phyloP scores from a whole-genome alignment of 306 rosid species.

The Quercus gilva region DNA sequence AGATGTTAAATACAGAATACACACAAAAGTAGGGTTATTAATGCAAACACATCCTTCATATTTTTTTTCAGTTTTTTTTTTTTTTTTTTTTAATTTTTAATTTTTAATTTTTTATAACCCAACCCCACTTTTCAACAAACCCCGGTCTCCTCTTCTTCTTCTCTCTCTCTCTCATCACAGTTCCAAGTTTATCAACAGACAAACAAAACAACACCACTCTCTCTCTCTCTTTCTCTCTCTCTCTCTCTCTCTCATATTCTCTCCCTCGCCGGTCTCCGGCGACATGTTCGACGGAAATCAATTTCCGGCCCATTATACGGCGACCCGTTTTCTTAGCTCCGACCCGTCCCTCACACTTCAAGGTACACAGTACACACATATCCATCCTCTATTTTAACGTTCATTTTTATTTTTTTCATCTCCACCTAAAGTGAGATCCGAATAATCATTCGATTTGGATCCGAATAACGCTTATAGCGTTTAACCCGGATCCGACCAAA shows the following conservation, averaged over 20 bases:
- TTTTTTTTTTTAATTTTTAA: too few species aligned
- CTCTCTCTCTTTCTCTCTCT: not conserved
- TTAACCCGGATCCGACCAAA: slow-evolving; percentile 39
- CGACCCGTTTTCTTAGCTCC: slow-evolving; percentile 41
- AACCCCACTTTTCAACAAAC: not conserved
- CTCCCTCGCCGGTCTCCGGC: slow-evolving; percentile 33
- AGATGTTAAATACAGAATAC: not conserved
- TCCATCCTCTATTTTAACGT: slow-evolving; percentile 11
- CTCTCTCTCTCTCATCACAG: slow-evolving; percentile 1
- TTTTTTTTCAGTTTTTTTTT: not conserved
- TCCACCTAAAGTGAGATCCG: slow-evolving; percentile 12
- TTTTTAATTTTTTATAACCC: not conserved
- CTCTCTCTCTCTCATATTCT: not conserved
- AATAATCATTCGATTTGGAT: slow-evolving; percentile 18
- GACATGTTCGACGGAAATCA: slow-evolving; percentile 33
- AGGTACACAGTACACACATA: slow-evolving; percentile 29
- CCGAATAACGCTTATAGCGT: slow-evolving; percentile 21
- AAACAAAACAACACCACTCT: not conserved
- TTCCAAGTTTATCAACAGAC: not conserved
- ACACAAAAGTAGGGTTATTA: slow-evolving; percentile 12
- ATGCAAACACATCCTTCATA: slow-evolving; percentile 13
- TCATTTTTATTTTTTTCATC: not conserved
- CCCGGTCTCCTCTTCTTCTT: not conserved
- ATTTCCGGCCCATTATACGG: slow-evolving; percentile 28
- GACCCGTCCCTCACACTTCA: slow-evolving; percentile 17